A percentile compares a stretch with the other conserved stretches of the same genome.
These are phyloP conservation scores for Conticribra guillardii DNA, from an alignment of 108 stramenopile species.

Conservation along the genomic window DNA sequence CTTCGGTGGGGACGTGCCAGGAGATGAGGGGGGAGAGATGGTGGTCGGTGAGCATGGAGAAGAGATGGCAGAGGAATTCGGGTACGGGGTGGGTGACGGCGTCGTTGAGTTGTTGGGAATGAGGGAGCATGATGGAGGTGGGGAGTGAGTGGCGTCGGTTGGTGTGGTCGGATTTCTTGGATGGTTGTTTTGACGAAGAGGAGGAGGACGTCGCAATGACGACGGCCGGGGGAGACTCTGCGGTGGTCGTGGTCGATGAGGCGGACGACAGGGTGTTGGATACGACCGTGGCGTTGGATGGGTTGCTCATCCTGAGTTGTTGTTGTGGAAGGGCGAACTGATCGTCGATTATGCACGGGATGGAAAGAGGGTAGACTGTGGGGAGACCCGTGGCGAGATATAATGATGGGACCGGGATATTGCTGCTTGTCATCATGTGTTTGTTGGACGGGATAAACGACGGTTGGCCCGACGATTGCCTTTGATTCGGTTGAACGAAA, in stretches of 20 bases:
- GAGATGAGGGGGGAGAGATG: conserved; percentile 30
- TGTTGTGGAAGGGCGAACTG: background rate
- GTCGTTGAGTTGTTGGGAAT: conserved; percentile 5
- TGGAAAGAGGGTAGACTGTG: background rate
- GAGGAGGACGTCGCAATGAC: background rate
- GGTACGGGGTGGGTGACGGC: conserved; percentile 44
- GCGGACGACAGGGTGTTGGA: background rate
- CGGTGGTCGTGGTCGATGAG: background rate
- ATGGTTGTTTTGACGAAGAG: background rate
- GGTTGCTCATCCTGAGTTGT: background rate
- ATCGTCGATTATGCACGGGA: background rate
- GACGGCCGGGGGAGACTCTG: background rate
- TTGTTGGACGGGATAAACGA: background rate
- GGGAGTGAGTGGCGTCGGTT: background rate
- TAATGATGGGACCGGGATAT: background rate
- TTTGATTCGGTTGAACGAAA: background rate
- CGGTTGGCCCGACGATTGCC: background rate
- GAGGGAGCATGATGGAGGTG: conserved; percentile 18
- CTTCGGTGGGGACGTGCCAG: conserved; percentile 36
- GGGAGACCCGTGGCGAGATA: no score
- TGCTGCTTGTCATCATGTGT: background rate
- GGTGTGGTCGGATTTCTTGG: background rate
- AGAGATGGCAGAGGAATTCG: conserved; percentile 61
- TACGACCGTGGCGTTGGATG: conserved; percentile 8
- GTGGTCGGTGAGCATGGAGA: conserved; percentile 49